Percentiles rank a stretch among this genome's conserved stretches.
These are phyloP conservation scores for Tricholomella constricta DNA, from an alignment of 768 basidiomycete genomes.

Conservation along the genomic window DNA sequence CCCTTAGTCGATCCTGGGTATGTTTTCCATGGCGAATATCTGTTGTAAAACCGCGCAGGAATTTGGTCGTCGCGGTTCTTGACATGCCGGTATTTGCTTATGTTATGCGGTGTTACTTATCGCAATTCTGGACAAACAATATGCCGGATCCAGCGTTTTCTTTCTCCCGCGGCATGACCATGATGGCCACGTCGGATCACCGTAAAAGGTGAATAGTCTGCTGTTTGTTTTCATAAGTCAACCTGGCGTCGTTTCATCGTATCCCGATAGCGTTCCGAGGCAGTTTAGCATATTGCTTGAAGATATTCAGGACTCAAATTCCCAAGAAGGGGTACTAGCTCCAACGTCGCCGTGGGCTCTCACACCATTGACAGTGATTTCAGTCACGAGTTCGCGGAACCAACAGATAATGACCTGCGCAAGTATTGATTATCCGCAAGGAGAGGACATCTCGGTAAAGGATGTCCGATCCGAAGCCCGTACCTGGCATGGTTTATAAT, in stretches of 20 bases:
- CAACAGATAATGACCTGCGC: neutral
- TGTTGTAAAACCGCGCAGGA: constrained; percentile 16
- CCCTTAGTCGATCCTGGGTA: constrained; percentile 41
- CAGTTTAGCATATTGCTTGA: neutral
- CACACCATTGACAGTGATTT: neutral
- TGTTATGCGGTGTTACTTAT: neutral
- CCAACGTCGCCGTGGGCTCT: too few species aligned
- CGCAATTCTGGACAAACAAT: constrained; percentile 1
- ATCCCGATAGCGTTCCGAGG: neutral
- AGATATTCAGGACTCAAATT: neutral
- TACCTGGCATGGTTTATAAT: neutral
- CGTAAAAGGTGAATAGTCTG: too few species aligned
- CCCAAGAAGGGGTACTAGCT: too few species aligned
- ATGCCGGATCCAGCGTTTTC: neutral
- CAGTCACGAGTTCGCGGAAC: constrained; percentile 2
- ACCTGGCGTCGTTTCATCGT: neutral
- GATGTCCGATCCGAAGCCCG: neutral
- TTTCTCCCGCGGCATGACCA: neutral
- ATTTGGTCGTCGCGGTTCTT: constrained; percentile 14
- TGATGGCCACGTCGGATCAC: neutral
- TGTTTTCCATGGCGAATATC: constrained; percentile 8
- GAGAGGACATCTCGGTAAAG: neutral
- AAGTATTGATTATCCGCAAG: too few species aligned
- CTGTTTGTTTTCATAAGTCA: neutral
- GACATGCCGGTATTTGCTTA: constrained; percentile 10